Base-by-base conservation (phyloP, 2,329 filamentous ascomycete genomes). In the Penicillium capsulatum region DNA sequence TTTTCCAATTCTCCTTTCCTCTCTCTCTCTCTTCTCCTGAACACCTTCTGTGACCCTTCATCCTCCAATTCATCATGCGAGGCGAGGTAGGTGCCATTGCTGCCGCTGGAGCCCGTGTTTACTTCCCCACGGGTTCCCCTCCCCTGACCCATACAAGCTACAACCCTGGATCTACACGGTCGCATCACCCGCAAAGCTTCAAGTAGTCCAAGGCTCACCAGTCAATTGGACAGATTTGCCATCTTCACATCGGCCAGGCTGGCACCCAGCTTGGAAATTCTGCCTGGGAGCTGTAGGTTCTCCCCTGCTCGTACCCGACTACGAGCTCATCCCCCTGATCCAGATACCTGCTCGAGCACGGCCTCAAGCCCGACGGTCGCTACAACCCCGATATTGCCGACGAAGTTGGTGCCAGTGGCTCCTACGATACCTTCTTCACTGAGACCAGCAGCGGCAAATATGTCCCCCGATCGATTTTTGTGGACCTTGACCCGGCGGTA, bases 231-330 rank as follows among this genome's bases (percentile, higher is more conserved):
- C 52, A 83, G 79, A 75, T 83, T 63, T 76, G 75, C 61, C 80
- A 83, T 66, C 68, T 83, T 55, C 79, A 83, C 63, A 79, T 83
- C 64, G 80, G 80, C 65, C 80, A 83, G 69, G 80, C 80, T 65
- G 80, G 80, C 64, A 74, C 72, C 39, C 80, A 83, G 72, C 75
- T 83, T 44, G 80, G 80, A 56, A 83, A 83, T 69, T 77, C 75
- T 59, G 80, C 79, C 54, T 83, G 80, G 80, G 79, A 83, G 66
- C 72, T 83, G 80, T 83, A 76, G 51, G 77, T 64, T 36, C 29
- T 43, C 48, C 52, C 60, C 56, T 61, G 53, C 59, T 57, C 52
- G 30, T 17, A 29, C 31, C 36, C 37, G 31, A 24, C 34, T 22
- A 27, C 27, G 8, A 13, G 14, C 37, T 42, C 17, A 36, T 31